Conservation (phyloP, 2,329 filamentous ascomycete species). For the Pseudogymnoascus sp. region DNA sequence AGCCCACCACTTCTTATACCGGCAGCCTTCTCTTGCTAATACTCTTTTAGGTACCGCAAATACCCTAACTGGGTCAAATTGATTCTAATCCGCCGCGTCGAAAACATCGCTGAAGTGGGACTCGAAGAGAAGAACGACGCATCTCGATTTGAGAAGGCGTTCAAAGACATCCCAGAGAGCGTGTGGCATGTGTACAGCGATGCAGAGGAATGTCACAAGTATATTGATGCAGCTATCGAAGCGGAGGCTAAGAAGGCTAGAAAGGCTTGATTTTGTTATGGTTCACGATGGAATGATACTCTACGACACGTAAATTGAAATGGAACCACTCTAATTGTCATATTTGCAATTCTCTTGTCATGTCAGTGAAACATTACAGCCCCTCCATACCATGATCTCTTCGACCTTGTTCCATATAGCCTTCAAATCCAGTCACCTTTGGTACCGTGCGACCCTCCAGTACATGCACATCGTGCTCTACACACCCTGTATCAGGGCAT, state of each 20-base stretch:
- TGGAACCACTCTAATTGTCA: not conserved
- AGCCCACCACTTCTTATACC: not conserved
- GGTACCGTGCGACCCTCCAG: not conserved
- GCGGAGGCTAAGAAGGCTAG: not conserved
- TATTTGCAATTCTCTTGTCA: not conserved
- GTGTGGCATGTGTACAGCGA: constrained; percentile 80
- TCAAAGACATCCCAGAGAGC: constrained; percentile 61
- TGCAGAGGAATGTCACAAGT: constrained; percentile 54
- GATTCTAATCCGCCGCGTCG: constrained; percentile 81
- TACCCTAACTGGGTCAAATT: constrained; percentile 71
- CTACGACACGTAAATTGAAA: not conserved
- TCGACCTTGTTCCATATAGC: not conserved
- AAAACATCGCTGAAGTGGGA: constrained; percentile 60
- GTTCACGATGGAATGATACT: constrained; percentile 1
- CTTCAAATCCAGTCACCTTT: not conserved
- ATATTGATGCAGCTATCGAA: constrained; percentile 29
- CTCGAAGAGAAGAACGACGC: constrained; percentile 69
- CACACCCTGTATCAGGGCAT: too few species aligned
- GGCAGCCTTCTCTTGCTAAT: constrained; percentile 10
- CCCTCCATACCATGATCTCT: not conserved
- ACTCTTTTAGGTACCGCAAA: constrained; percentile 46
- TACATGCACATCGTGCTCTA: not conserved
- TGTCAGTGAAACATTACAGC: not conserved
- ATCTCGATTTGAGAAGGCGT: constrained; percentile 74
- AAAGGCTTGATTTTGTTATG: not conserved